Conservation (phyloP, 1,284 basidiomycete genomes). For the Somion occarium region DNA sequence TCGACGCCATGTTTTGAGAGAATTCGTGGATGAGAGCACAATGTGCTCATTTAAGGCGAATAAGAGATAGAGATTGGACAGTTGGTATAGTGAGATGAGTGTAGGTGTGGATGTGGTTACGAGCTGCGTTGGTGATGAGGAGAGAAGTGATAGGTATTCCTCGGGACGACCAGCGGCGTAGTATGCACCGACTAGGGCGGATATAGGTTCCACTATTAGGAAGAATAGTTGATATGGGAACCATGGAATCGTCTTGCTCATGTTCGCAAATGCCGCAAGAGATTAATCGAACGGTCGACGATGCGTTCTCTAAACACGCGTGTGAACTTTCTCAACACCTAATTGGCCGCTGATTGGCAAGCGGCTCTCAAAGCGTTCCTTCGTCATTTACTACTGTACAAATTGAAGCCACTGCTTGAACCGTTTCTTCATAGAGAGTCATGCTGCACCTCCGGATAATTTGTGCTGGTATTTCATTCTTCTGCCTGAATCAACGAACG, state of each 20-base stretch:
- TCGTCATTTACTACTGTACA: too few relatives aligned
- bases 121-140: slow-evolving; percentile 19
- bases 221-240: slow-evolving; percentile 40
- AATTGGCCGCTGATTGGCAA: too few relatives aligned
- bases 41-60: slow-evolving; percentile 51
- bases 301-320: too few relatives aligned
- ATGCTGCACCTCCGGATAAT: too few relatives aligned
- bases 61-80: slow-evolving; percentile 47
- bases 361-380: too few relatives aligned
- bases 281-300: too few relatives aligned
- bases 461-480: too few relatives aligned
- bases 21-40: slow-evolving; percentile 40
- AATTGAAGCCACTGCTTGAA: too few relatives aligned
- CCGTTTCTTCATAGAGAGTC: too few relatives aligned
- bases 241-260: background rate
- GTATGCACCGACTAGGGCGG: slow-evolving; percentile 43
- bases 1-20: slow-evolving; percentile 37
- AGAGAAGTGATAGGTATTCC: slow-evolving; percentile 38
- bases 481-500: too few relatives aligned
- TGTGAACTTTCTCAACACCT: too few relatives aligned
- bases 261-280: too few relatives aligned
- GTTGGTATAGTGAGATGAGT: slow-evolving; percentile 39
- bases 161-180: slow-evolving; percentile 38
- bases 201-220: slow-evolving; percentile 47
- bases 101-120: slow-evolving; percentile 16